Evolutionary conservation across 495 filamentous ascomycete genomes (phyloP).

Genomic region (Hypoxylon perforatum): DNA sequence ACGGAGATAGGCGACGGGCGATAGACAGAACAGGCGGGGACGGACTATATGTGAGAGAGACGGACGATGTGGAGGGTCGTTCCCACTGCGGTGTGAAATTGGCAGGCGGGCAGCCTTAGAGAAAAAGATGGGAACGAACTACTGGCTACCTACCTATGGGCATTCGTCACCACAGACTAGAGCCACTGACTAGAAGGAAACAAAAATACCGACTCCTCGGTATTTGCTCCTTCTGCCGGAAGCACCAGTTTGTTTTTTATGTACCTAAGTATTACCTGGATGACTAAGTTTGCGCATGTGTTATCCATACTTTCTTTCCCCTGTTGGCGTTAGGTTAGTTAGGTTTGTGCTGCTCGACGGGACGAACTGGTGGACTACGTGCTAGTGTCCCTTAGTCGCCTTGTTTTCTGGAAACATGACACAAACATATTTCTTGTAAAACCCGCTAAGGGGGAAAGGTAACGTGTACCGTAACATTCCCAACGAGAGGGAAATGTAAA

Average conservation of each 20-base stretch:
- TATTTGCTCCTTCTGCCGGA: conserved; percentile 3
- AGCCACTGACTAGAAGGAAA: neutral
- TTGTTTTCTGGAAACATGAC: no score
- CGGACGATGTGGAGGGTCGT: no score
- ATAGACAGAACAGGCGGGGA: no score
- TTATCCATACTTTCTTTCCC: neutral
- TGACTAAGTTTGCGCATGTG: neutral
- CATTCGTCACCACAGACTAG: neutral
- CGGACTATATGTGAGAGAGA: no score
- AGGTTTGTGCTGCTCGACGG: neutral
- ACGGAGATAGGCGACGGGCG: neutral
- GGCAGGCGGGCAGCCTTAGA: no score
- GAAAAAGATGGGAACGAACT: no score
- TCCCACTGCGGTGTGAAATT: no score
- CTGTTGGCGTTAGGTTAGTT: neutral
- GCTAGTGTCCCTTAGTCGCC: neutral
- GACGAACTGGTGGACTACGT: neutral
- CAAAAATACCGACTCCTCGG: conserved; percentile 19
- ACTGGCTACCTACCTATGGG: conserved; percentile 5
- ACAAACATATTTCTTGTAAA: no score
- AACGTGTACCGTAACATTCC: no score
- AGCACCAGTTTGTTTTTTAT: conserved; percentile 12
- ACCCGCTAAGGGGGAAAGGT: no score
- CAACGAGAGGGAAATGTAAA: no score
- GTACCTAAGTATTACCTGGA: conserved; percentile 9